Percentiles rank a stretch among this genome's conserved stretches.
phyloP scores from a whole-genome alignment of 495 filamentous ascomycete genomes.

The Penicillium steckii region DNA sequence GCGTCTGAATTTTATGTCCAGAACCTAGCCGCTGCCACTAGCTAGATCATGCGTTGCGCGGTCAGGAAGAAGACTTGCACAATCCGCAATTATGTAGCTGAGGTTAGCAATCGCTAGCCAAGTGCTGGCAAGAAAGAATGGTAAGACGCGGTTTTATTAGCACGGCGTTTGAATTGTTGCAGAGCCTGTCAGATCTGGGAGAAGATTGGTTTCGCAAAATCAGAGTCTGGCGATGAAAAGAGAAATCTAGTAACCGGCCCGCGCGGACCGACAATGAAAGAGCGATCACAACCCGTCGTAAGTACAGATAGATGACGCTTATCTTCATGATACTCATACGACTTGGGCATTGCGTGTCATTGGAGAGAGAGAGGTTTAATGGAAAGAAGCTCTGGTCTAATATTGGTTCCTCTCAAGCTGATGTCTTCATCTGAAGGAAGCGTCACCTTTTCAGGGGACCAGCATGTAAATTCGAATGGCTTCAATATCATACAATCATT shows the following conservation, averaged over 20 bases:
- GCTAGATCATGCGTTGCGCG: not conserved
- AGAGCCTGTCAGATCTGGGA: not conserved
- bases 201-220: not conserved
- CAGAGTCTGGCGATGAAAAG: not conserved
- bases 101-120: not conserved
- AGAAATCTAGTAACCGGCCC: no score
- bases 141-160: not conserved
- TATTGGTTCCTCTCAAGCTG: no score
- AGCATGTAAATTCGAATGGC: no score
- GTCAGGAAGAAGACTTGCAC: not conserved
- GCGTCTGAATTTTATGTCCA: not conserved
- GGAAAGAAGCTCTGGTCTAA: no score
- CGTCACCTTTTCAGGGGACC: no score
- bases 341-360: no score
- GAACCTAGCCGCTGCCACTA: not conserved
- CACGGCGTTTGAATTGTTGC: not conserved
- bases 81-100: not conserved
- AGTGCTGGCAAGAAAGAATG: not conserved
- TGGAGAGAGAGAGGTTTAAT: no score
- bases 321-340: no score
- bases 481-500: not conserved
- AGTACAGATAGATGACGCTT: no score
- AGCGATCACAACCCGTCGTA: no score
- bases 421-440: no score
- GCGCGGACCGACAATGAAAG: no score